Evolutionary conservation across 2,329 filamentous ascomycete species (phyloP).

Genomic region (Aspergillus spinulosporus): DNA sequence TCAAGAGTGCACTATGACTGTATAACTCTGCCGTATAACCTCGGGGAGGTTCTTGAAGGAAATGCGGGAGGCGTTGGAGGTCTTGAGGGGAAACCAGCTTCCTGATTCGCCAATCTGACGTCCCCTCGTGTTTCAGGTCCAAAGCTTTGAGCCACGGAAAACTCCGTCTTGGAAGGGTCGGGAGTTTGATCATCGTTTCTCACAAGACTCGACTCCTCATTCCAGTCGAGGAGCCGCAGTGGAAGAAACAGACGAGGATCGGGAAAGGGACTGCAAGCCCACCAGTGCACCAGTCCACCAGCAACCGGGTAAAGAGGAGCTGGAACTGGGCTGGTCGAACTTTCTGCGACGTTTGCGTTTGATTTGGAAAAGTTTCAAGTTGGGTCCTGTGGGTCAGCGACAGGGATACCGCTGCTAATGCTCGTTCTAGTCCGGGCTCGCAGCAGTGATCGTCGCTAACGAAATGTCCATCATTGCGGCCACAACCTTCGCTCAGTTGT

Average conservation of each 20-base stretch:
- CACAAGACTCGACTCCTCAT: not conserved
- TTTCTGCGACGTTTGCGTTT: not conserved
- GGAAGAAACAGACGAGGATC: not conserved
- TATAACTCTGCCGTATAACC: not conserved
- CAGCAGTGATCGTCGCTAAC: slow-evolving; percentile 22
- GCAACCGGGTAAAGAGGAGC: not conserved
- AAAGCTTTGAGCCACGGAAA: slow-evolving; percentile 9
- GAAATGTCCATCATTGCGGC: slow-evolving; percentile 18
- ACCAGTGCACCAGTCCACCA: no score
- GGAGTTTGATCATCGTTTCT: not conserved
- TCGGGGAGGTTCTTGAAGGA: not conserved
- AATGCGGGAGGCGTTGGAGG: not conserved
- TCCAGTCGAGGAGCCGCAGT: not conserved
- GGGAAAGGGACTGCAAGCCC: not conserved
- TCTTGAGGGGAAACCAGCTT: slow-evolving; percentile 1
- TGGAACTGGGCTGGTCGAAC: not conserved
- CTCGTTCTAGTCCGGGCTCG: slow-evolving; percentile 21
- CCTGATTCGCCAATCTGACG: not conserved
- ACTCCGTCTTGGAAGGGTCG: not conserved
- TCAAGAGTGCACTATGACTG: not conserved
- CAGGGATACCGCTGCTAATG: slow-evolving; percentile 20
- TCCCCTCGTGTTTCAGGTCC: slow-evolving; percentile 6
- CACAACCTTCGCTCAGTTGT: not conserved
- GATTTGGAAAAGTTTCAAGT: not conserved
- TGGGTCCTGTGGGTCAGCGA: slow-evolving; percentile 1